Evolutionary conservation across 2,329 filamentous ascomycete genomes (phyloP), one percentile per base, ranked within the genome.

Genomic region (Paracorniculantispora psalliotae): DNA sequence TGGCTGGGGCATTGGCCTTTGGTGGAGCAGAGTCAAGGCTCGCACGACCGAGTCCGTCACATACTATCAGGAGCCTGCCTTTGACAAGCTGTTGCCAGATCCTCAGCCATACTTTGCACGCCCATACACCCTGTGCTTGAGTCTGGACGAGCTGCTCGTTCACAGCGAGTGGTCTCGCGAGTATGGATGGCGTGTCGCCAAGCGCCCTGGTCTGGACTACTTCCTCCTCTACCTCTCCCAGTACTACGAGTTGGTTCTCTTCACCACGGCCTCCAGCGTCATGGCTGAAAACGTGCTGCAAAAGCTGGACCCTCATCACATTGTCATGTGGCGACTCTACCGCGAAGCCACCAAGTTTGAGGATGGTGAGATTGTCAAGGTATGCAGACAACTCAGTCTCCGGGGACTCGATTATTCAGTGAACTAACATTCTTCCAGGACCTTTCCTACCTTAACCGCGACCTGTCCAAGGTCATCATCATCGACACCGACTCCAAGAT

Each of bases 261-360:
- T 97, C 78, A 99, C 94, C 33, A 90, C 85, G 41, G 88, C 94
- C 49, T 92, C 93, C 0, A 91, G 87, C 68, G 87, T 86, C 69
- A 89, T 91, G 71, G 93, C 87, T 28, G 92, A 97, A 66, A 91
- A 91, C 25, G 83, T 99, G 54, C 85, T 97, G 65, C 87, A 91
- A 68, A 99, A 99, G 76, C 80, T 99, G 61, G 94, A 99, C 71
- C 94, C 93, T 37, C 97, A 90, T 81, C 90, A 89, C 68, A 91
- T 97, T 72, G 92, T 97, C 72, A 89, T 92, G 77, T 97, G 92
- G 89, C 92, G 92, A 1, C 79, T 99, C 50, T 97, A 91, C 80
- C 85, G 94, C 58, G 94, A 99, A 75, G 94, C 93, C n/a, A 97
- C 94, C 61, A 90, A 92, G 68, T 99, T 96, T 73, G 89, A 97